A percentile compares a stretch with the other conserved stretches of the same genome.
Conservation (phyloP, 2,329 filamentous ascomycete genomes). For the Fusarium graminum region DNA sequence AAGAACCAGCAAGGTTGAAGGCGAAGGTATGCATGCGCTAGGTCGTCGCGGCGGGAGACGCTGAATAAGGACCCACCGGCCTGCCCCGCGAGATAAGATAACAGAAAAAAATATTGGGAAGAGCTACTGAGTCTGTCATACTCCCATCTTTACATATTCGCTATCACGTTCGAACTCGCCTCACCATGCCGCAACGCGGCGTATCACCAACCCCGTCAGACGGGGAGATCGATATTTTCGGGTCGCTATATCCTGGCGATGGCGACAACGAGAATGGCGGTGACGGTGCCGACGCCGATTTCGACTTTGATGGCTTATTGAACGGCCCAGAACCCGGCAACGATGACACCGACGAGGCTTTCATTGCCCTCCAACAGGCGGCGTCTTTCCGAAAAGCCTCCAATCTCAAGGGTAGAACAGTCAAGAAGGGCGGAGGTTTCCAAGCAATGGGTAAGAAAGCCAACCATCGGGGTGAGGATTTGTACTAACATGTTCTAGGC, state of each 20-base stretch:
- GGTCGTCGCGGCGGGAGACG: conserved; percentile 6
- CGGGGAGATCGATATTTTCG: conserved; percentile 90
- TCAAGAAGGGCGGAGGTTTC: conserved; percentile 96
- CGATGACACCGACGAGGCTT: conserved; percentile 82
- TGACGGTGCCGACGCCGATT: conserved; percentile 56
- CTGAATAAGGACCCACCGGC: conserved; percentile 41
- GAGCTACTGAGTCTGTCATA: conserved; percentile 21
- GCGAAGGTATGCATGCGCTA: conserved; percentile 25
- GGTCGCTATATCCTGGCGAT: conserved; percentile 76
- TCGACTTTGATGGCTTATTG: conserved; percentile 73
- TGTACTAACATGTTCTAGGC: conserved; percentile 59
- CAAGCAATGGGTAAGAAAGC: conserved; percentile 82
- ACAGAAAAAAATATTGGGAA: conserved; percentile 53
- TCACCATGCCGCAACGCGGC: conserved; percentile 76
- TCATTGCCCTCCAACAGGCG: conserved; percentile 89
- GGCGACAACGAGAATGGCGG: conserved; percentile 62
- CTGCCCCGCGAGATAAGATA: conserved; percentile 58
- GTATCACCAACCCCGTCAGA: conserved; percentile 88
- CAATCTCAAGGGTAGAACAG: conserved; percentile 84
- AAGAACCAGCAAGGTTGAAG: conserved; percentile 10
- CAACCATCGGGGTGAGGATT: background rate
- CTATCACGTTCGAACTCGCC: conserved; percentile 19
- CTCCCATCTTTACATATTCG: conserved; percentile 17
- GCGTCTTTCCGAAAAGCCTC: conserved; percentile 88
- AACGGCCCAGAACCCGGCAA: conserved; percentile 61